A percentile compares a stretch with the other conserved stretches of the same genome.
Evolutionary conservation across 306 rosid species (phyloP).

Genomic region (Casuarina glauca): DNA sequence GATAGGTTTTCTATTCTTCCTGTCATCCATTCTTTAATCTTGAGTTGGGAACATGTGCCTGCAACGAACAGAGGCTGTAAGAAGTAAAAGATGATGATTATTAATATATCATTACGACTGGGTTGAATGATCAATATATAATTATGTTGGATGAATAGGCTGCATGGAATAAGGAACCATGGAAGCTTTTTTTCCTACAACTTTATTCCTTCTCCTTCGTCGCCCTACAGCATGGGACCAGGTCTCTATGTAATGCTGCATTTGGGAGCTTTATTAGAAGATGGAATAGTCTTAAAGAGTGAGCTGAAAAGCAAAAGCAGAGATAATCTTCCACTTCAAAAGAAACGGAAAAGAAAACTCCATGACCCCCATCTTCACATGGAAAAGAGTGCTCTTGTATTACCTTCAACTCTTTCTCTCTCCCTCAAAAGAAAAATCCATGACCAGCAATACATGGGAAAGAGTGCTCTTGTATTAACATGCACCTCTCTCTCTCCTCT

Average conservation of each 20-base stretch:
- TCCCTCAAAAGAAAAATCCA: conserved; percentile 38
- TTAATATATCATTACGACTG: conserved; percentile 69
- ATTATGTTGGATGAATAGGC: conserved; percentile 50
- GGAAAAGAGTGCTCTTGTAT: conserved; percentile 79
- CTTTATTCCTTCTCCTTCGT: conserved; percentile 78
- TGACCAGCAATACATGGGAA: conserved; percentile 49
- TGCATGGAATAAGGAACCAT: conserved; percentile 63
- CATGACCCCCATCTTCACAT: conserved; percentile 36
- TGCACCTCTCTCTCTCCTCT: conserved; percentile 16
- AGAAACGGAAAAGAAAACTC: conserved; percentile 35
- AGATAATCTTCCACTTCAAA: conserved; percentile 56
- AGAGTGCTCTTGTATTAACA: conserved; percentile 52
- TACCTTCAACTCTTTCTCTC: conserved; percentile 39
- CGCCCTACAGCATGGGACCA: conserved; percentile 72
- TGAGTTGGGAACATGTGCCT: conserved; percentile 60
- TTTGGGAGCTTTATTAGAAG: conserved; percentile 48
- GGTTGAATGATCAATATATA: conserved; percentile 66
- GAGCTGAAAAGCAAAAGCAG: conserved; percentile 70
- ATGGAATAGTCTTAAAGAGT: conserved; percentile 73
- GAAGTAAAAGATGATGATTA: conserved; percentile 76
- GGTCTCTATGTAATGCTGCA: conserved; percentile 35
- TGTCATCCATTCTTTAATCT: conserved; percentile 17
- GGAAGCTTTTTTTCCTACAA: conserved; percentile 51
- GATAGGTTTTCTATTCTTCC: not conserved
- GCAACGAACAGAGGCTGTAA: conserved; percentile 56